phyloP scores from a whole-genome alignment of 345 rosid species.

The Eucalyptus marginata region DNA sequence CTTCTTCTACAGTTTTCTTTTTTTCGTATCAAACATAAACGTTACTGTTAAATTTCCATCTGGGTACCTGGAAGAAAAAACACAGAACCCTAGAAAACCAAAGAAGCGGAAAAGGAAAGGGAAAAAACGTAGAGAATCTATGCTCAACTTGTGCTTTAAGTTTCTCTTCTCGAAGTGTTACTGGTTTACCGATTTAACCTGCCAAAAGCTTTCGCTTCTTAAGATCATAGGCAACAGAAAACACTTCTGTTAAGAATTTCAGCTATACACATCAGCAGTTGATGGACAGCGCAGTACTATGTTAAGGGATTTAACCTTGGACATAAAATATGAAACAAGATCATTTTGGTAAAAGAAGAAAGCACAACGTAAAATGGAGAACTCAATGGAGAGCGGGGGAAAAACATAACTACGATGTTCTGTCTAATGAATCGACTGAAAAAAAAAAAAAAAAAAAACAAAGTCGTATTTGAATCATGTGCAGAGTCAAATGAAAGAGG shows the following conservation, averaged over 20 bases:
- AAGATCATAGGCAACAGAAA: neutral
- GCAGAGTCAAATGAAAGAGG: neutral
- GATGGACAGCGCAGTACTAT: neutral
- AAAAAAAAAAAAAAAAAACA: neutral
- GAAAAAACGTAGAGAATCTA: neutral
- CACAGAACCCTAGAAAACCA: neutral
- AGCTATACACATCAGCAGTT: neutral
- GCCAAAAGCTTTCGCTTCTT: neutral
- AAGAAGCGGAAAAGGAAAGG: neutral
- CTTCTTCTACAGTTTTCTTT: neutral
- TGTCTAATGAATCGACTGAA: neutral
- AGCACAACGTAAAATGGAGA: neutral
- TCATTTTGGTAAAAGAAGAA: neutral
- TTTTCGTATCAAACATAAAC: neutral
- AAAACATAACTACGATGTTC: neutral
- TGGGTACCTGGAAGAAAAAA: neutral
- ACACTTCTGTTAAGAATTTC: neutral
- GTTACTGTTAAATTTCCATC: neutral
- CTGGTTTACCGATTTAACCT: neutral
- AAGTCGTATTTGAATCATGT: neutral
- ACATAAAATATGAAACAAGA: neutral
- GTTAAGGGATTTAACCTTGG: neutral
- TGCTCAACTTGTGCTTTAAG: neutral
- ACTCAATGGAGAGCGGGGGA: neutral
- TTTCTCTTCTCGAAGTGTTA: neutral